Evolutionary conservation across 1,139 yeast species (phyloP), one percentile per base, ranked within the genome.

Genomic region (Kodamaea suecica): DNA sequence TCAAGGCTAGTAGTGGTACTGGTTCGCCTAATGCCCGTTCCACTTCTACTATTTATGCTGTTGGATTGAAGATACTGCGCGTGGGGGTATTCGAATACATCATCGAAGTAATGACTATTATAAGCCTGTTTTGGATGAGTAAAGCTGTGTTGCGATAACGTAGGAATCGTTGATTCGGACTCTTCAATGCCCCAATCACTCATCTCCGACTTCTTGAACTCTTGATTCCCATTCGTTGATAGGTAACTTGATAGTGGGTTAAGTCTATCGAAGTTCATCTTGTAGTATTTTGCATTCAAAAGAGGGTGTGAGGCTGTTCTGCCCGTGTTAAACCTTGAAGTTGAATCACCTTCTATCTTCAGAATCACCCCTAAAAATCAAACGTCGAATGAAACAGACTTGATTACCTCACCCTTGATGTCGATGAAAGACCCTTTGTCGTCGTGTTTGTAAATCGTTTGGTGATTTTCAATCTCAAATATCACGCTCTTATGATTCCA

Each of bases 161-260:
- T n/a, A 6, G 56, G 53, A 7, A 55, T 43, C 20, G n/a, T n/a
- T n/a, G 37, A 38, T 5, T 33, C 19, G 7, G 36, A 36, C 11
- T 63, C 71, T 38, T 66, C 72, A 16, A 66, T 65, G 1, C 72
- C 72, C 72, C 72, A 66, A 42, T 66, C 72, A 37, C 70, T 61
- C 30, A 63, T 48, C 28, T 57, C 62, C 10, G 34, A 10, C 30
- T 23, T 15, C 31, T 23, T 27, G 27, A 23, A 17, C 27, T 30
- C 31, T 17, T 46, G 43, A 17, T 26, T 8, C 27, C 27, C 44
- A 23, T 42, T 41, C 25, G 46, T 40, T 30, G 47, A 30, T 17
- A 52, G 39, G 37, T 52, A 54, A 27, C 40, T 47, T 23, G 63
- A 47, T 30, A 62, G 46, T 17, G 61, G 64, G 42, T 57, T 57